Evolutionary conservation across 148 eudicot genomes (phyloP), one percentile per base, ranked within the genome.

Genomic region (Nepenthes mirabilis): DNA sequence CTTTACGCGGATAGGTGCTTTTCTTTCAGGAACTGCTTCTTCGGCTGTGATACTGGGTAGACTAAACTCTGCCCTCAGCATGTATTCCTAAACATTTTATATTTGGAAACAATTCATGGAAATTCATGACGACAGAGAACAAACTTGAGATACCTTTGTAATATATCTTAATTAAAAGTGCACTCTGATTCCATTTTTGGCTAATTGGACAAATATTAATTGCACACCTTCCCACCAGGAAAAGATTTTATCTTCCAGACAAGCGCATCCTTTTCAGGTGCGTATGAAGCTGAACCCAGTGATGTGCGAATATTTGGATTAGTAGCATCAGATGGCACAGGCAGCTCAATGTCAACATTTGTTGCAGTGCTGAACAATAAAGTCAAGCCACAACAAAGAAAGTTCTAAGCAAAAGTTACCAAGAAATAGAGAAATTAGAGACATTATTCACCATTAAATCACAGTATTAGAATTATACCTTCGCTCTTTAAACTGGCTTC

Each of bases 191-290:
- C 8, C 45, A 40, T 4, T 40, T 1, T 40, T 40, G 45, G 14
- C 10, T 2, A 49, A 49, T n/a, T 11, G 52, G 10, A 49, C 8
- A 40, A 40, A 4, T 5, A 49, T 5, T 49, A 49, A 55, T 4
- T 54, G 57, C 37, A n/a, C 52, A 86, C 99, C 95, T 94, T 94
- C 55, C 95, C 95, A 76, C 99, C 97, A 35, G 99, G 97, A 78
- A 94, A 94, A 58, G 99, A 94, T 74, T 83, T 94, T 59, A 94
- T 86, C 75, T 89, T 94, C 99, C 99, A 94, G 33, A 84, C 57
- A 52, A 94, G 71, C 50, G 90, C 73, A 81, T 94, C 95, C 33
- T 72, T 86, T 72, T 89, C 95, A 47, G 99, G 99, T 57, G 87
- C 90, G 82, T 94, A 94, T 40, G 82, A 65, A 65, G 99, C 91